Evolutionary conservation across 1,284 basidiomycete genomes (phyloP).

Genomic region (Ustilago xerochloae): DNA sequence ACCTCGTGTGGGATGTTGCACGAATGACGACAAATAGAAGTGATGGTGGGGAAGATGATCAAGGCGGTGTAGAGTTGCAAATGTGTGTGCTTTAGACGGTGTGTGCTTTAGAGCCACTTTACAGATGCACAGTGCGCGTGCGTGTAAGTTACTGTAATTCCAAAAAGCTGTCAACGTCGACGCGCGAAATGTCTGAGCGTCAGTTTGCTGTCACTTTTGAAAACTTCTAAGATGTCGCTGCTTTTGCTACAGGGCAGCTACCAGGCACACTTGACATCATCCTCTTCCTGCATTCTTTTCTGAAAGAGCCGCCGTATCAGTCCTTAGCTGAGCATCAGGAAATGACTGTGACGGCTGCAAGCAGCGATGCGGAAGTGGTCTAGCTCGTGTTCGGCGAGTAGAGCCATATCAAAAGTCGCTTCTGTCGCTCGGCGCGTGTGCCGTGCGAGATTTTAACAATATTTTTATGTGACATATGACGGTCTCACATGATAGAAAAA

Average conservation of each 20-base stretch:
- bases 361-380: neutral
- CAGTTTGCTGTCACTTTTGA: slow-evolving; percentile 1
- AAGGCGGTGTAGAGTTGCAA: neutral
- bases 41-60: neutral
- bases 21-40: neutral
- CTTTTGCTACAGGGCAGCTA: no score
- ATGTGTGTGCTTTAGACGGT: neutral
- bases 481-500: no score
- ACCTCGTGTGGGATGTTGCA: no score
- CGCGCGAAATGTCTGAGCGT: neutral
- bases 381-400: neutral
- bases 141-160: neutral
- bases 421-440: no score
- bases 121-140: neutral
- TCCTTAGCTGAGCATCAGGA: neutral
- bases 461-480: no score
- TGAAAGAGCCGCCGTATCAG: no score
- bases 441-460: neutral
- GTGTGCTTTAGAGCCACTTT: neutral
- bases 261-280: neutral
- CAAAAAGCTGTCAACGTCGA: neutral
- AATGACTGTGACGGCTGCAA: no score
- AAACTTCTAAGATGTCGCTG: neutral
- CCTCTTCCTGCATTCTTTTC: no score
- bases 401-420: slow-evolving; percentile 3